These are phyloP conservation scores for Mycena indigotica DNA, from an alignment of 768 basidiomycete genomes.

Conservation along the genomic window DNA sequence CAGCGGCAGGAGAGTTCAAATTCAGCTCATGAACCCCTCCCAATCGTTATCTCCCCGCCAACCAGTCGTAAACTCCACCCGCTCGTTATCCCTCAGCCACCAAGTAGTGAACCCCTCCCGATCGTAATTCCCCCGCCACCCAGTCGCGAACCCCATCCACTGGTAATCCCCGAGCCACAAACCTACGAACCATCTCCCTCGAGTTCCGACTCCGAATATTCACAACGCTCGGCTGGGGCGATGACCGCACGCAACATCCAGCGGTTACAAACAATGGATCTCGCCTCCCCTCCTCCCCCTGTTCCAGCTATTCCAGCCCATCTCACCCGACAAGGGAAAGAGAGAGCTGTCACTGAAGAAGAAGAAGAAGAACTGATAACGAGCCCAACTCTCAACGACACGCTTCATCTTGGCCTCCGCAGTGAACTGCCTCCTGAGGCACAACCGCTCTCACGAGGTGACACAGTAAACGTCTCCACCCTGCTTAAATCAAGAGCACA, in stretches of 20 bases:
- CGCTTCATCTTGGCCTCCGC: slow-evolving; percentile 6
- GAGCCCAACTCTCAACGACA: slow-evolving; percentile 6
- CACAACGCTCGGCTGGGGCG: slow-evolving; percentile 8
- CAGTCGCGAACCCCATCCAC: slow-evolving; percentile 1
- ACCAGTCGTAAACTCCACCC: neutral
- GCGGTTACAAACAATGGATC: neutral
- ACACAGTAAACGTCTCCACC: slow-evolving; percentile 11
- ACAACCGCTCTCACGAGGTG: slow-evolving; percentile 12
- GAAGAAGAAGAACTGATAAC: neutral
- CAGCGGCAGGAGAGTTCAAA: neutral
- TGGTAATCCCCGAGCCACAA: neutral
- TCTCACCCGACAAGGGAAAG: too few species aligned
- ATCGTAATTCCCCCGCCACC: neutral
- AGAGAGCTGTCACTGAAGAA: neutral
- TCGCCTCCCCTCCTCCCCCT: slow-evolving; percentile 3
- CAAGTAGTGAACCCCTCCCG: neutral
- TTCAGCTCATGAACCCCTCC: neutral
- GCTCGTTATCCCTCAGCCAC: neutral
- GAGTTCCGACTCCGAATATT: slow-evolving; percentile 18
- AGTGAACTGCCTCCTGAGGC: slow-evolving; percentile 15
- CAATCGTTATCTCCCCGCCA: neutral
- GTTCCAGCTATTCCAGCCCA: neutral
- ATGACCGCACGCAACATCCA: neutral
- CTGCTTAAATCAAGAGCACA: slow-evolving; percentile 21
- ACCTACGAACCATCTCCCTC: too few species aligned